Evolutionary conservation across 2,329 filamentous ascomycete species (phyloP).

Genomic region (Pseudopithomyces maydicus): DNA sequence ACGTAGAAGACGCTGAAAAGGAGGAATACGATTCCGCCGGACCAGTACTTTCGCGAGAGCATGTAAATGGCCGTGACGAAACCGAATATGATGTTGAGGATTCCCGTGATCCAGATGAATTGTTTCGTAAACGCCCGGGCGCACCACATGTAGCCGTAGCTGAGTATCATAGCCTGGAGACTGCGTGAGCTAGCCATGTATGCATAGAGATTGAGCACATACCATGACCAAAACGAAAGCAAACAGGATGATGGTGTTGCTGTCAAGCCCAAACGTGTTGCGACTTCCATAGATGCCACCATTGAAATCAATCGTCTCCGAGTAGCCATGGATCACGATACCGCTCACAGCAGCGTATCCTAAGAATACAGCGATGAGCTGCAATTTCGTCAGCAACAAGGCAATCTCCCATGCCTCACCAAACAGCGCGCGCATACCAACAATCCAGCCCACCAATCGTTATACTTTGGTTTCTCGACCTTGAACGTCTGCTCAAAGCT

Average conservation of each 20-base stretch:
- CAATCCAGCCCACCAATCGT: slow-evolving; percentile 87
- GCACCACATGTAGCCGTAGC: slow-evolving; percentile 75
- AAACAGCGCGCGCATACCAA: slow-evolving; percentile 56
- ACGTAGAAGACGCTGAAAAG: slow-evolving; percentile 80
- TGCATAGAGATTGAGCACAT: background rate
- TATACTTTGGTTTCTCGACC: slow-evolving; percentile 81
- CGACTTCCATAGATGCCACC: slow-evolving; percentile 74
- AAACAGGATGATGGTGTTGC: slow-evolving; percentile 87
- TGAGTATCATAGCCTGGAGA: slow-evolving; percentile 68
- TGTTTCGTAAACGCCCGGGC: slow-evolving; percentile 82
- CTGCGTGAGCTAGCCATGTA: background rate
- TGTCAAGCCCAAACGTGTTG: slow-evolving; percentile 73
- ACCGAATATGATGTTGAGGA: slow-evolving; percentile 75
- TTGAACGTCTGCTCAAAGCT: slow-evolving; percentile 82
- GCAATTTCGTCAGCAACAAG: slow-evolving; percentile 1
- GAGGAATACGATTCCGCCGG: slow-evolving; percentile 85
- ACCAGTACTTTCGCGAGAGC: slow-evolving; percentile 75
- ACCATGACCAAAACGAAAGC: slow-evolving; percentile 71
- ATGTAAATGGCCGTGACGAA: slow-evolving; percentile 89
- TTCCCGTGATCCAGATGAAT: slow-evolving; percentile 82
- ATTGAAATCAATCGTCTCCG: slow-evolving; percentile 50
- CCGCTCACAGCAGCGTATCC: slow-evolving; percentile 80
- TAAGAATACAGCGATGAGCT: slow-evolving; percentile 72
- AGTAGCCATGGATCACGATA: slow-evolving; percentile 75
- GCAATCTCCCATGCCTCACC: background rate